phyloP scores from a whole-genome alignment of 164 flowering plant genomes.

The Annona squamosa region DNA sequence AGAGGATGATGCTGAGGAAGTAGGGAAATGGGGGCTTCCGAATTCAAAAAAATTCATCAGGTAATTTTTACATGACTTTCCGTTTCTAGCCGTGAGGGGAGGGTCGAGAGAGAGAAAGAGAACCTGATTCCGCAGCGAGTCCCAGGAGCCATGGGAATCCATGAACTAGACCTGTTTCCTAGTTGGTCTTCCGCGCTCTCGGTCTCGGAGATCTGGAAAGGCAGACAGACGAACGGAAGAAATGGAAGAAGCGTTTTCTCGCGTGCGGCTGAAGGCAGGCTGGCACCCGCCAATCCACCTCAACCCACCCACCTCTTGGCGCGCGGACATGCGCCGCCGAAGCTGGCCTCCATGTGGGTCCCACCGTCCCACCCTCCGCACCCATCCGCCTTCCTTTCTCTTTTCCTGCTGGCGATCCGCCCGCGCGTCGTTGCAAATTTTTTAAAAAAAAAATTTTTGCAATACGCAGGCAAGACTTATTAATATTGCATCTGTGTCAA shows the following conservation, averaged over 20 bases:
- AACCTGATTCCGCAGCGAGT: conserved; percentile 76
- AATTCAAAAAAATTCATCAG: background rate
- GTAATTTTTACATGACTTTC: background rate
- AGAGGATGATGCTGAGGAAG: background rate
- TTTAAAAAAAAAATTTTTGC: too few relatives aligned
- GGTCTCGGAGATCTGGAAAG: conserved; percentile 9
- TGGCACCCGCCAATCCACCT: background rate
- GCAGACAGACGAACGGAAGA: background rate
- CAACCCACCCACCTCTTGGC: background rate
- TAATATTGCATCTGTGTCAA: too few relatives aligned
- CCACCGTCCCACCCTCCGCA: too few relatives aligned
- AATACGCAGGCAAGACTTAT: too few relatives aligned
- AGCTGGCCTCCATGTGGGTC: background rate
- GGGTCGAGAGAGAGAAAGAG: background rate
- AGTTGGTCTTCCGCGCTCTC: background rate
- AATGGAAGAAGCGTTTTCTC: background rate
- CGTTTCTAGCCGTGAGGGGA: background rate
- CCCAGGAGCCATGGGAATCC: conserved; percentile 77
- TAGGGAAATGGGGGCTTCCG: too few relatives aligned
- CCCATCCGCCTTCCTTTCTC: too few relatives aligned
- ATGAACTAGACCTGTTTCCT: conserved; percentile 15
- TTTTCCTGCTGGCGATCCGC: too few relatives aligned
- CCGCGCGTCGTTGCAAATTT: too few relatives aligned
- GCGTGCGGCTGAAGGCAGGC: conserved; percentile 1
- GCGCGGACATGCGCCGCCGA: background rate